Evolutionary conservation across 2,329 filamentous ascomycete genomes (phyloP), one percentile per base, ranked within the genome.

Genomic region (Myriosclerotinia duriaeana): DNA sequence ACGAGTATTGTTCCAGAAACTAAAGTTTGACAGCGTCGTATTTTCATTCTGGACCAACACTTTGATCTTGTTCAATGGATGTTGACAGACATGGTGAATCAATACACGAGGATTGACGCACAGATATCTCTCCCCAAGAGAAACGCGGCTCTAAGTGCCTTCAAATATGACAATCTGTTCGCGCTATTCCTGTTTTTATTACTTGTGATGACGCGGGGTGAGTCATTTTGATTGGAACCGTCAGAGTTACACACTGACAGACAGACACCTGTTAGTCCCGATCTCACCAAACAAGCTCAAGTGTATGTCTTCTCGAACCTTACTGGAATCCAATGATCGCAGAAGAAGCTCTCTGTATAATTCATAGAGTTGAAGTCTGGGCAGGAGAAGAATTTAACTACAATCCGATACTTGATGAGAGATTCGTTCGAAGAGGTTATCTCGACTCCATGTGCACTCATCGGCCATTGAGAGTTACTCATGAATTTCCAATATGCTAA

Each of bases 151-250:
- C 70, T 85, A 0, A 69, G 80, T 0, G 72, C 65, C 5, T 84
- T 85, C 69, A 75, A 75, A 0, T 71, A 59, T 0, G 77, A 84
- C 12, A 72, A 77, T 0, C 66, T 46, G 0, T 81, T 4, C 73
- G 75, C 0, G 79, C 85, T 5, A 77, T 84, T 64, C 76, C 85
- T 0, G 71, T 85, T 0, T 84, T 83, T 0, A 72, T 85, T 1
- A 79, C 80, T 0, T 85, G 83, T 63, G 84, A 81, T 46, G 81
- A 82, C n/a, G 79, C 81, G 30, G 82, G 83, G 81, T 82, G 72
- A 73, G 79, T 59, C 67, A 11, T 48, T 17, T 22, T 8, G 17
- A 26, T 59, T 46, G 7, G 44, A 53, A 17, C 8, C 38, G 44
- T 22, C 58, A 26, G 38, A 48, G 9, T 40, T 42, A 53, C 58